Percentiles rank a stretch among this genome's conserved stretches.
Evolutionary conservation across 495 filamentous ascomycete species (phyloP).

Genomic region (Tirmania nivea): DNA sequence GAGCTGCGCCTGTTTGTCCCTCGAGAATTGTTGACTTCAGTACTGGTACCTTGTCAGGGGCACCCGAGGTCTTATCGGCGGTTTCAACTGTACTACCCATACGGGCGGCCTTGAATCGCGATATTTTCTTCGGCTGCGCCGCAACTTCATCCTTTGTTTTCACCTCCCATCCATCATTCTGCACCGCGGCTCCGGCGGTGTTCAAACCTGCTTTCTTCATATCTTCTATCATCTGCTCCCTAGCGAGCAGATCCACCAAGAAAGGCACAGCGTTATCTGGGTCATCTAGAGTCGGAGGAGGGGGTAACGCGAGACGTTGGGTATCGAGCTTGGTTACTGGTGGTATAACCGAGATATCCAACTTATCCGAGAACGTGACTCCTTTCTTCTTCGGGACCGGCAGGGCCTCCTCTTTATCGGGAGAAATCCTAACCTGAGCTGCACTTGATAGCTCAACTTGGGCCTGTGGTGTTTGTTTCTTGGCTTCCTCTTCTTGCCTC

Average conservation of each 20-base stretch:
- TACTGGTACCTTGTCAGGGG: not conserved
- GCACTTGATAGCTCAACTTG: slow-evolving; percentile 5
- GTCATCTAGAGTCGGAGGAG: not conserved
- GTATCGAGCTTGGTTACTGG: not conserved
- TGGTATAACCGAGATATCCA: not conserved
- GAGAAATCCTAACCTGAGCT: not conserved
- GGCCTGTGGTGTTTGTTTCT: slow-evolving; percentile 3
- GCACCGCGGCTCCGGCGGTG: not conserved
- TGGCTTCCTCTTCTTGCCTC: slow-evolving; percentile 6
- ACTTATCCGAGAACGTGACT: not conserved
- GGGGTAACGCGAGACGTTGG: not conserved
- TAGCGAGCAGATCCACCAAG: slow-evolving; percentile 13
- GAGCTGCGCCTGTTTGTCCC: not conserved
- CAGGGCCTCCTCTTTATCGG: not conserved
- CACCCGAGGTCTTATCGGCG: not conserved
- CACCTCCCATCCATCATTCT: not conserved
- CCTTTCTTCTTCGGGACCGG: not conserved
- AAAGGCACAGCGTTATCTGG: slow-evolving; percentile 14
- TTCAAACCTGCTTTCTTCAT: not conserved
- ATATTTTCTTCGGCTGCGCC: not conserved
- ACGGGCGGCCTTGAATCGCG: not conserved
- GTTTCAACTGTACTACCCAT: not conserved
- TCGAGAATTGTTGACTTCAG: not conserved
- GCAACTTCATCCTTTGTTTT: not conserved
- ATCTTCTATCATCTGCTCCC: slow-evolving; percentile 7